Conservation (phyloP, 1,284 basidiomycete genomes). For the Malassezia japonica region DNA sequence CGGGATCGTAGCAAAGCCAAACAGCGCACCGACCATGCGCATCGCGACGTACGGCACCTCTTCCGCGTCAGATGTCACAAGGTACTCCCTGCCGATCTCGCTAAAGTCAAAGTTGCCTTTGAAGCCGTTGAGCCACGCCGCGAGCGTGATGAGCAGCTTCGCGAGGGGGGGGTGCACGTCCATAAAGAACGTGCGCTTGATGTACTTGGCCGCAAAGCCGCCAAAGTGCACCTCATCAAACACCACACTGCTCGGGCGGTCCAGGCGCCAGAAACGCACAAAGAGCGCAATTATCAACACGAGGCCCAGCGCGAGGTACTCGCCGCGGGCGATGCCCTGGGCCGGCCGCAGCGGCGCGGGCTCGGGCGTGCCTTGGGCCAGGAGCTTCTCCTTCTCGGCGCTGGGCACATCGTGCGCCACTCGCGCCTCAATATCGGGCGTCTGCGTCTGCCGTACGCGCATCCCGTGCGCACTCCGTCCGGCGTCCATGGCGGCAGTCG, state of each 20-base stretch:
- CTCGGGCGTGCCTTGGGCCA: not conserved
- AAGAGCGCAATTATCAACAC: conserved; percentile 22
- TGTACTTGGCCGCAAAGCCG: conserved; percentile 66
- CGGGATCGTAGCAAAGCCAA: conserved; percentile 81
- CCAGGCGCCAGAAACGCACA: conserved; percentile 35
- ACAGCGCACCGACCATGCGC: conserved; percentile 79
- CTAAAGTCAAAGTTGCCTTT: conserved; percentile 92
- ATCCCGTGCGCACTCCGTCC: conserved; percentile 6
- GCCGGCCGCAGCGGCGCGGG: not conserved
- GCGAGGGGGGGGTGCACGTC: conserved; percentile 97
- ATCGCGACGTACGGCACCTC: conserved; percentile 89
- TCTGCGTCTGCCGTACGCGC: conserved; percentile 11
- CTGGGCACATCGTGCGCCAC: not conserved
- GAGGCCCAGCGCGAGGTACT: conserved; percentile 13
- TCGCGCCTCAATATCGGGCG: not conserved
- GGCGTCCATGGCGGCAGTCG: conserved; percentile 4
- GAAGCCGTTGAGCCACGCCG: conserved; percentile 79
- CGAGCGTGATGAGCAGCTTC: conserved; percentile 85
- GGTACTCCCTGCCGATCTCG: conserved; percentile 62
- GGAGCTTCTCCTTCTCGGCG: conserved; percentile 9
- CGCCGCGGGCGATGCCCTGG: conserved; percentile 9
- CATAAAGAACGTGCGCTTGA: conserved; percentile 79
- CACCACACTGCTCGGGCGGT: conserved; percentile 42
- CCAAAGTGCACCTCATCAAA: conserved; percentile 49
- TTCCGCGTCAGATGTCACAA: conserved; percentile 27